Evolutionary conservation across 2,329 filamentous ascomycete genomes (phyloP), one percentile per base, ranked within the genome.

Genomic region (Fusarium sp.): DNA sequence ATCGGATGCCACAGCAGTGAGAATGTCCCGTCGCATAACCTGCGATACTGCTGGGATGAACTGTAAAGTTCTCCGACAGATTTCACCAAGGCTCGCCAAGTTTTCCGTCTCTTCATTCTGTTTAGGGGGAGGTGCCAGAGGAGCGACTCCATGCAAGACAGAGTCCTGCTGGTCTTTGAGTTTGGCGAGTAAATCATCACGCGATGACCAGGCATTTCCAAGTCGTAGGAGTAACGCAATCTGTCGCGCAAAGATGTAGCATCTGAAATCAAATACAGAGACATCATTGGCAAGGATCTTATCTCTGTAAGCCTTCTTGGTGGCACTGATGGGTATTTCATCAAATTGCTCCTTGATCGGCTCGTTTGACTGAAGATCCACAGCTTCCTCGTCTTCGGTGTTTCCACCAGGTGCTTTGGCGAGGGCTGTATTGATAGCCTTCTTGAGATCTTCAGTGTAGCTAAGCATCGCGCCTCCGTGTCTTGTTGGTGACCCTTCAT

Each of bases 211-310:
- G 0, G 88, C 88, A 75, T 95, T 96, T n/a, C 92, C 94, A 2
- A 97, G 86, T 6, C 94, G 88, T 14, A 97, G 84, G 2, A 98
- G 84, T 1, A 99, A 81, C 4, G 92, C 88, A 66, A 97, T 89
- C 74, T 99, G 95, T 24, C 96, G 88, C 5, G 94, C 90, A 78
- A 98, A 99, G 14, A 99, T 90, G 77, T 99, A 99, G 72, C 92
- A 93, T 50, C 93, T 87, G 77, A 99, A 98, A 78, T 99, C 96
- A 76, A 98, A 98, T 4, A 97, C 85, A 0, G 96, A 99, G 36
- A 99, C 97, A 70, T 97, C 93, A 81, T 97, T 99, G 15, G 93
- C 91, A 39, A 99, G 84, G 49, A 99, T 99, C 73, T 97, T 89
- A 59, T 97, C 94, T 52, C 95, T 89, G 76, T 98, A 99, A 2